Evolutionary conservation across 306 rosid genomes (phyloP).

Genomic region (Cicer cuneatum): DNA sequence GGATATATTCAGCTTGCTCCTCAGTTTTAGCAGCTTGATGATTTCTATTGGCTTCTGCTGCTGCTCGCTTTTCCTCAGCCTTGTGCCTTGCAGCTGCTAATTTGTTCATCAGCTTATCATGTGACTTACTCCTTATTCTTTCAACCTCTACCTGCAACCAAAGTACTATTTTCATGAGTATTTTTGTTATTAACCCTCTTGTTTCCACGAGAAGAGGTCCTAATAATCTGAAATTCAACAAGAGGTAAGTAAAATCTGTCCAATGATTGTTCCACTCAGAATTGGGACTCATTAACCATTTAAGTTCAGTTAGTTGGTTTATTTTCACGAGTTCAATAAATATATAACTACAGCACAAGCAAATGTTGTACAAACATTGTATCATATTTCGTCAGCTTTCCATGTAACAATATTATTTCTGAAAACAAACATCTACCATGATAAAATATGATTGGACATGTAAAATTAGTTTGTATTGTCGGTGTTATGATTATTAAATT

Average conservation of each 20-base stretch:
- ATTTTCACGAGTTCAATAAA: background rate
- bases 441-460: background rate
- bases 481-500: background rate
- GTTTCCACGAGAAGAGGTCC: too few relatives aligned
- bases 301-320: background rate
- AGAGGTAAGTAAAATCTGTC: too few relatives aligned
- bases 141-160: conserved; percentile 88
- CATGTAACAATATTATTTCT: too few relatives aligned
- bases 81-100: conserved; percentile 77
- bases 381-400: background rate
- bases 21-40: conserved; percentile 77
- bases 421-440: too few relatives aligned
- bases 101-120: conserved; percentile 82
- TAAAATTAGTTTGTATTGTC: too few relatives aligned
- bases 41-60: conserved; percentile 77
- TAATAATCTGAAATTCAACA: too few relatives aligned
- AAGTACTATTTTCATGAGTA: background rate
- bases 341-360: too few relatives aligned
- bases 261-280: too few relatives aligned
- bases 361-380: too few relatives aligned
- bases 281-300: too few relatives aligned
- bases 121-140: conserved; percentile 72
- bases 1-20: conserved; percentile 75
- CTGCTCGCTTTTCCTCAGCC: conserved; percentile 92
- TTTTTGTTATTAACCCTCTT: background rate